phyloP scores from a whole-genome alignment of 2,329 filamentous ascomycete genomes.

The Fusarium neocosmosporiellum region DNA sequence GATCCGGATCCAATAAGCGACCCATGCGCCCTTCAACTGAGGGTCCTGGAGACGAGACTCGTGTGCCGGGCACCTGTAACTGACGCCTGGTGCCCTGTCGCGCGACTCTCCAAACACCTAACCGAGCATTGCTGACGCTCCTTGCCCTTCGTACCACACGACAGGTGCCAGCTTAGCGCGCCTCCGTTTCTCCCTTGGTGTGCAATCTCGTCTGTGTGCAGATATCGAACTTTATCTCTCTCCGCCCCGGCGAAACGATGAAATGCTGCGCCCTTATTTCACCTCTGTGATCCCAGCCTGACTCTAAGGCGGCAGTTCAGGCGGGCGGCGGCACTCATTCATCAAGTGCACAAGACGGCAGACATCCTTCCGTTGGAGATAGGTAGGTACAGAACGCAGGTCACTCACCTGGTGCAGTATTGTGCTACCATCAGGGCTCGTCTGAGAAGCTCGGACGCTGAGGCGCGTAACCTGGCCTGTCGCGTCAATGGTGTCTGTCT shows the following conservation, averaged over 20 bases:
- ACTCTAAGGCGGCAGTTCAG: constrained; percentile 5
- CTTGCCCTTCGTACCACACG: constrained; percentile 23
- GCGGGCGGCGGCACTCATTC: background rate
- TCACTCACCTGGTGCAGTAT: background rate
- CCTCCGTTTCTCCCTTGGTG: constrained; percentile 23
- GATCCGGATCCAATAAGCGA: constrained; percentile 30
- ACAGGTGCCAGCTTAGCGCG: constrained; percentile 29
- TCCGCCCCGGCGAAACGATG: background rate
- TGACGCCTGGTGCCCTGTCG: constrained; percentile 30
- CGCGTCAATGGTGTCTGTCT: background rate
- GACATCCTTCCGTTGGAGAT: background rate
- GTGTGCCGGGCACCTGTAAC: constrained; percentile 30
- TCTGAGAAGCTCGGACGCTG: background rate
- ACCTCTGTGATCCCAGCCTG: constrained; percentile 9
- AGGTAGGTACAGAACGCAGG: background rate
- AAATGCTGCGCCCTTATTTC: background rate
- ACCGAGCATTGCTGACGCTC: constrained; percentile 17
- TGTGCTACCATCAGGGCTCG: background rate
- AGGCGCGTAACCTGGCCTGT: background rate
- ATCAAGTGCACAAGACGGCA: background rate
- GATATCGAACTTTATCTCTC: constrained; percentile 15
- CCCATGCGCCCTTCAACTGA: constrained; percentile 16
- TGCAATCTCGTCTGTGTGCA: constrained; percentile 31
- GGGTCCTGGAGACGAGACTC: constrained; percentile 10
- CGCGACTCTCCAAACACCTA: constrained; percentile 32